Base-by-base conservation (phyloP, 2,329 filamentous ascomycete species). In the Aspergillus aculeatus region DNA sequence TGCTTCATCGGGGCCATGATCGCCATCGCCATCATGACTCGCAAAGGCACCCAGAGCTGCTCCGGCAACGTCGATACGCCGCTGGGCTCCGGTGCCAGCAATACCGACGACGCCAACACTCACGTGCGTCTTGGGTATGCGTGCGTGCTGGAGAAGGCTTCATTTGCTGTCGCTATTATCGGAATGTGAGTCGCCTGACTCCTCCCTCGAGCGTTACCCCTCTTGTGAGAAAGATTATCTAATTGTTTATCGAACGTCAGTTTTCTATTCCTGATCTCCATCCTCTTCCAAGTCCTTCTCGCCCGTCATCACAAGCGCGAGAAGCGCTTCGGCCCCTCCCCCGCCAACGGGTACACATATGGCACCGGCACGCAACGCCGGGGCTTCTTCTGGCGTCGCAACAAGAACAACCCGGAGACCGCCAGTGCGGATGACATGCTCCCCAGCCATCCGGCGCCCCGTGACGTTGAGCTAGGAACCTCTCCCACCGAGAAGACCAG, bases 1-100 rank as follows among this genome's bases (percentile, higher is more conserved):
- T 84, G 84, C 69, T 96, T 96, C 75, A 78, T 86, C 55, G 91
- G 84, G 47, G 86, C 82, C 60, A 95, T 95, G 80, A 85, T 96
- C 71, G 96, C 92, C 71, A 85, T 97, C 61, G 91, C 92, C 0
- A 81, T 88, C 52, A 82, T 91, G 63, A 93, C 90, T 61, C 84
- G 89, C 41, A 77, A 84, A 58, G 92, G 92, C 41, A 85, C 86
- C 0, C 76, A 82, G 62, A 83, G 78, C 53, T 97, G 93, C 80
- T 81, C 77, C 14, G 86, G 86, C 51, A 78, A 78, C 16, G 82
- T 92, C 60, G 79, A 82, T 51, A 94, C 87, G 16, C 86, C 86
- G 6, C 85, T 94, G 56, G 92, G 92, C 41, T 81, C 73, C 4
- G 90, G 89, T 5, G 76, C 83, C 7, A 80, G 84, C 1, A 72